Evolutionary conservation across 345 rosid genomes (phyloP), one percentile per base, ranked within the genome.

Genomic region (Microcos paniculata): DNA sequence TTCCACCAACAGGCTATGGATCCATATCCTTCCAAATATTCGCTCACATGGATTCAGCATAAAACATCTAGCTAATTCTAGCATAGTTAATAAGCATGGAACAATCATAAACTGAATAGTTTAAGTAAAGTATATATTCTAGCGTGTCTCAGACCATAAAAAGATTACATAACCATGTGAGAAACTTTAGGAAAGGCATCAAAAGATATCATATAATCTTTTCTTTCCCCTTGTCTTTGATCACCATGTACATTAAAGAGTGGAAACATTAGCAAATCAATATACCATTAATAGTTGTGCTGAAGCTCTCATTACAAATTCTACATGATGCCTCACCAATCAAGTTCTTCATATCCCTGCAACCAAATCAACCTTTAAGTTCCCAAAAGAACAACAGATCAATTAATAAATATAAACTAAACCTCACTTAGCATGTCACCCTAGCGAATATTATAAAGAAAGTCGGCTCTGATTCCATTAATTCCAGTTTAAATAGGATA

Each of bases 281-380:
- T 65, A 77, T 62, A 90, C 99, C 97, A 79, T 96, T 91, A 78
- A 90, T 83, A 42, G 93, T 74, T 33, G 92, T 93, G 88, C 92
- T 88, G 77, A 89, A 95, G 71, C 83, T 87, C 82, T 95, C 99
- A 33, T 88, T 90, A 80, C 99, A 96, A 65, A 96, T 96, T 70
- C 90, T 75, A 28, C 99, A 93, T 0, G 77, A 19, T 40, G 99
- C 99, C 53, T 80, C 90, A 61, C 97, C 99, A 70, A 90, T 85
- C 81, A 93, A 79, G 76, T 84, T 81, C 87, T 95, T 95, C 96
- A 93, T 93, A 75, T 91, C 96, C 63, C 98, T 95, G 85, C 30
- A 77, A 49, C 71, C 59, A 72, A 15, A 46, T 21, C 71, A 35
- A 51, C 3, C 14, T 28, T 62, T 12, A 61, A 65, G 10, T 45